Conservation (phyloP, 495 filamentous ascomycete species). For the Penicillium malachiteum region DNA sequence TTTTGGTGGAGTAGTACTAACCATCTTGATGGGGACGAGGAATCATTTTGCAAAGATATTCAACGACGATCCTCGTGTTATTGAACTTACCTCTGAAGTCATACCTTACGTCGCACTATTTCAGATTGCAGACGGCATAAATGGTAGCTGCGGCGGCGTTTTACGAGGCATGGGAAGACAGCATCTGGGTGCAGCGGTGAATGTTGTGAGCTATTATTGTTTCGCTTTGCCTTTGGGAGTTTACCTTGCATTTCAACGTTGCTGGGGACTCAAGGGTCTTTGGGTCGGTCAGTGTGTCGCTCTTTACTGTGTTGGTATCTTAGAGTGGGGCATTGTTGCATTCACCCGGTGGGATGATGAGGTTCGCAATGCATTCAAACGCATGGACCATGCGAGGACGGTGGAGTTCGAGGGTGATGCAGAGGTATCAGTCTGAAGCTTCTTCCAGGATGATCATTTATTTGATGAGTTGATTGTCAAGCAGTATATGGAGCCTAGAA, state of each 20-base stretch:
- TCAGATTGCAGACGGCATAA: slow-evolving; percentile 88
- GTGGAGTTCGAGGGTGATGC: no score
- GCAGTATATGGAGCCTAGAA: no score
- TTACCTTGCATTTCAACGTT: slow-evolving; percentile 76
- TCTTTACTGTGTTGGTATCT: slow-evolving; percentile 73
- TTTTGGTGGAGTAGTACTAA: slow-evolving; percentile 67
- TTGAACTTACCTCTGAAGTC: slow-evolving; percentile 75
- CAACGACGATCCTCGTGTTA: slow-evolving; percentile 73
- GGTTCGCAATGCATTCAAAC: slow-evolving; percentile 70
- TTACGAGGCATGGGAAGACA: slow-evolving; percentile 85
- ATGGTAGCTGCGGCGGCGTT: slow-evolving; percentile 80
- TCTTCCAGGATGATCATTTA: no score
- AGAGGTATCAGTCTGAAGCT: no score
- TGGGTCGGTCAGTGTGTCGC: slow-evolving; percentile 93
- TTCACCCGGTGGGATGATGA: slow-evolving; percentile 77
- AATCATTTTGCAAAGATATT: slow-evolving; percentile 80
- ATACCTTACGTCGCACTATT: slow-evolving; percentile 91
- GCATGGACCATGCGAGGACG: slow-evolving; percentile 56
- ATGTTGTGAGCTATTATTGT: slow-evolving; percentile 84
- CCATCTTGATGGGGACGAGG: slow-evolving; percentile 68
- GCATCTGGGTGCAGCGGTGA: slow-evolving; percentile 86
- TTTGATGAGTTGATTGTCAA: no score
- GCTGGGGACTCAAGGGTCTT: slow-evolving; percentile 80
- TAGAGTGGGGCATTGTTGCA: slow-evolving; percentile 82
- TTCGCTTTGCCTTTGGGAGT: slow-evolving; percentile 82